Evolutionary conservation across 192 early-diverging fungal species (phyloP), one percentile per base, ranked within the genome.

Genomic region (Helicostylum pulchrum): DNA sequence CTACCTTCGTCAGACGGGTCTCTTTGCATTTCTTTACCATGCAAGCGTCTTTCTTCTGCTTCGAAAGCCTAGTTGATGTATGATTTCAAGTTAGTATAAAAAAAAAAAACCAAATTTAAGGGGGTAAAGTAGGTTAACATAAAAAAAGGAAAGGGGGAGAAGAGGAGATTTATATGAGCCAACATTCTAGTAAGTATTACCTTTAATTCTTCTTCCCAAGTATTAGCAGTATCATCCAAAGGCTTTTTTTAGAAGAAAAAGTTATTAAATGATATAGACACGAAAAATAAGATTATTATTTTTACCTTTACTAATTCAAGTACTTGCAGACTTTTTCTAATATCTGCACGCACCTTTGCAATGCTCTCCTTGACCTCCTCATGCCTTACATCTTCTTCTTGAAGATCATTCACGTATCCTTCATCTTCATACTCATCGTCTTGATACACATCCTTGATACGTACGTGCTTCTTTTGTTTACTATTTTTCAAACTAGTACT

Each of bases 351-450:
- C 9, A 68, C 73, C 43, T 67, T 69, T 12, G 67, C 73, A 43
- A 75, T 75, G 49, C 64, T 69, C 23, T 69, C 68, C 45, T 75
- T 70, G 54, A 75, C 64, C 43, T 59, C 57, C 51, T 66, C 73
- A 15, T 61, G 59, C 15, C 53, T 15, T 12, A 64, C 48, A 54
- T 54, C 57, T 59, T 67, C 64, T 36, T 72, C 71, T 21, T 61
- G 52, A 36, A 43, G 17, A 32, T 67, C 61, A 43, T 62, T 47
- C 17, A 43, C 60, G 11, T 63, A 62, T 3, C 51, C 65, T 52
- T 72, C 57, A 23, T 61, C 66, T 3, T 68, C 67, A 60, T 68
- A 51, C 11, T 62, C 67, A 47, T 55, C 52, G 7, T 45, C 47
- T 10, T 63, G 31, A 10, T 15, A 17, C 4, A 17, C 20, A 20